Conservation (phyloP, 2,329 filamentous ascomycete genomes). For the Pseudogymnoascus sp. region DNA sequence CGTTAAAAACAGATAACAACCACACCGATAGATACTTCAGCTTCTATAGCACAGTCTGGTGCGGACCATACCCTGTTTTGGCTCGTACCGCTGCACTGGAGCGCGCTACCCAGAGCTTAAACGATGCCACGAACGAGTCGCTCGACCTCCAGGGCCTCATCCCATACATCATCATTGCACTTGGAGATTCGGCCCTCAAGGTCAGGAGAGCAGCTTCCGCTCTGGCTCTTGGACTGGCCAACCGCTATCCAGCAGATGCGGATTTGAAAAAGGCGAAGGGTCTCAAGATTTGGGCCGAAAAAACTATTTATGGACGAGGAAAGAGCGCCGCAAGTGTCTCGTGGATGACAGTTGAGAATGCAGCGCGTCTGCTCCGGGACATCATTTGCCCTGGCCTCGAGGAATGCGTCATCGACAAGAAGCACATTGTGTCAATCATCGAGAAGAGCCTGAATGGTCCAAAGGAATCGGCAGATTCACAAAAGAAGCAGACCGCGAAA, state of each 20-base stretch:
- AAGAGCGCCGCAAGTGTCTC: constrained; percentile 39
- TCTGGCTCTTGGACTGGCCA: constrained; percentile 50
- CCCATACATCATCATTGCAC: constrained; percentile 70
- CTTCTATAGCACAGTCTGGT: constrained; percentile 71
- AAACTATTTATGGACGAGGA: constrained; percentile 54
- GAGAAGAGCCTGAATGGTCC: constrained; percentile 50
- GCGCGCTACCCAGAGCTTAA: constrained; percentile 50
- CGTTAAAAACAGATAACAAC: constrained; percentile 33
- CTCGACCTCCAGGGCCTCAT: constrained; percentile 69
- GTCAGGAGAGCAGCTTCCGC: constrained; percentile 69
- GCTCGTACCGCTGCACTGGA: constrained; percentile 63
- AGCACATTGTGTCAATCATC: constrained; percentile 59
- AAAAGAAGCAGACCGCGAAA: constrained; percentile 36
- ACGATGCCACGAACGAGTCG: constrained; percentile 38
- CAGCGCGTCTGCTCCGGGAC: constrained; percentile 52
- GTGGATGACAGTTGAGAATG: constrained; percentile 51
- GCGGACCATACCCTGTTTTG: constrained; percentile 58
- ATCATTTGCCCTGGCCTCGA: constrained; percentile 70
- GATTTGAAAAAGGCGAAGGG: constrained; percentile 35
- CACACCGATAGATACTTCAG: constrained; percentile 49
- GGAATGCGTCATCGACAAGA: constrained; percentile 74
- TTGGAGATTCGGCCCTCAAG: constrained; percentile 66
- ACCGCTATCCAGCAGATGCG: constrained; percentile 34
- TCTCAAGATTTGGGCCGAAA: constrained; percentile 47
- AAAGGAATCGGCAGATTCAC: constrained; percentile 31